A percentile compares a stretch with the other conserved stretches of the same genome.
These are phyloP conservation scores for Zanthoxylum bungeanum DNA, from an alignment of 345 rosid genomes.

Conservation along the genomic window DNA sequence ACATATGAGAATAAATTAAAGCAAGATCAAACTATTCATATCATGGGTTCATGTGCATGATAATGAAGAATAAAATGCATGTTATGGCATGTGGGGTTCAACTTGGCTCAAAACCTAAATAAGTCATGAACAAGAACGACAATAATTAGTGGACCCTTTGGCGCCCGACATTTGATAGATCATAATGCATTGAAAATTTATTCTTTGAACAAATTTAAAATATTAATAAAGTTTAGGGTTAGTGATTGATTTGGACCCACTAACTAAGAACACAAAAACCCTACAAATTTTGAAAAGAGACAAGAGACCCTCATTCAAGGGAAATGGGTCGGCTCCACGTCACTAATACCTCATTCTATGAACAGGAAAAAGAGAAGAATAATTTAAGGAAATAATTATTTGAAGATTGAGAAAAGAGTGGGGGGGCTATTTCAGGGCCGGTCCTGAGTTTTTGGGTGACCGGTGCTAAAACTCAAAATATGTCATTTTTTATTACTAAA, in stretches of 20 bases:
- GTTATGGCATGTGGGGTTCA: constrained; percentile 14
- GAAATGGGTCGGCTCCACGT: constrained; percentile 44
- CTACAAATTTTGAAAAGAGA: constrained; percentile 22
- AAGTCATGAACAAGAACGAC: constrained; percentile 14
- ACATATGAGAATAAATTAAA: background rate
- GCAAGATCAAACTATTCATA: background rate
- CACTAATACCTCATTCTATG: constrained; percentile 32
- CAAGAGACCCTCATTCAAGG: constrained; percentile 40
- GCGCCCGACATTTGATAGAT: constrained; percentile 32
- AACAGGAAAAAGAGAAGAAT: background rate
- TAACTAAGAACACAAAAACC: constrained; percentile 27
- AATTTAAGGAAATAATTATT: no score
- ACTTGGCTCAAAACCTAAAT: constrained; percentile 9
- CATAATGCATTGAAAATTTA: no score
- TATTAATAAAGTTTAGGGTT: constrained; percentile 15
- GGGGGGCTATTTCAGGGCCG: no score
- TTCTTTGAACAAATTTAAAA: background rate
- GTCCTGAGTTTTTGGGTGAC: no score
- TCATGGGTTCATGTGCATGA: constrained; percentile 27
- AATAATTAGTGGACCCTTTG: constrained; percentile 31
- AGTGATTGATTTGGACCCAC: constrained; percentile 25
- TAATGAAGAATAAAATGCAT: background rate
- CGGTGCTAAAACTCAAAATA: no score
- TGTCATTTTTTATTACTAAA: no score
- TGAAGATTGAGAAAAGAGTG: no score